Evolutionary conservation across 345 rosid species (phyloP).

Genomic region (Ceriops tagal): DNA sequence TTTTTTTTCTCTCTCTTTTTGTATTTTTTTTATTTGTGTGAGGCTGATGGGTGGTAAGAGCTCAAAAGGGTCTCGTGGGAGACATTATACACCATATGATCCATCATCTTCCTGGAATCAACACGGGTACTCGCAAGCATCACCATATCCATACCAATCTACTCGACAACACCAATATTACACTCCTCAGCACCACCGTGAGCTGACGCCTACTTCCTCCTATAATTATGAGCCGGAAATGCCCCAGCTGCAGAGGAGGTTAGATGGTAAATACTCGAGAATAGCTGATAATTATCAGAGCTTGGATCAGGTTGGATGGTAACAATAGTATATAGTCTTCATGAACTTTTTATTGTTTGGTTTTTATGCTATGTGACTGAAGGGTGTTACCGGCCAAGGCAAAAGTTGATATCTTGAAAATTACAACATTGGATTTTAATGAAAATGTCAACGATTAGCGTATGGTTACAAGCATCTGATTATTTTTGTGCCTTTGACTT

Average conservation of each 20-base stretch:
- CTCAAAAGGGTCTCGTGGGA: slow-evolving; percentile 44
- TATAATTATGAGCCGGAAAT: slow-evolving; percentile 36
- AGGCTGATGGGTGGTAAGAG: slow-evolving; percentile 71
- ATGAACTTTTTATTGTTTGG: background rate
- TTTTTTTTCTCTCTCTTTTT: too few species aligned
- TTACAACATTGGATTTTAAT: background rate
- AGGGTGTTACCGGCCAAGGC: too few species aligned
- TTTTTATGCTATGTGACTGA: background rate
- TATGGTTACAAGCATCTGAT: too few species aligned
- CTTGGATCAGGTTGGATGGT: slow-evolving; percentile 69
- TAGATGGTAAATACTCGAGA: slow-evolving; percentile 67
- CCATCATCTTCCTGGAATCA: slow-evolving; percentile 36
- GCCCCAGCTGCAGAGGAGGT: slow-evolving; percentile 32
- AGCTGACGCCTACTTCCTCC: slow-evolving; percentile 23
- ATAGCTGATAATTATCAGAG: slow-evolving; percentile 76
- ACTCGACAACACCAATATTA: slow-evolving; percentile 31
- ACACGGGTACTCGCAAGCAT: slow-evolving; percentile 33
- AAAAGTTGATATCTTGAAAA: background rate
- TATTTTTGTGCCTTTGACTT: background rate
- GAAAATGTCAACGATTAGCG: background rate
- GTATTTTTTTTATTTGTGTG: too few species aligned
- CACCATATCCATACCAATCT: slow-evolving; percentile 29
- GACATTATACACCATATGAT: slow-evolving; percentile 26
- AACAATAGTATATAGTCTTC: background rate
- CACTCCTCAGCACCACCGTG: slow-evolving; percentile 49